Conservation (phyloP, 139 green algal species). For the Ettlia oleoabundans region DNA sequence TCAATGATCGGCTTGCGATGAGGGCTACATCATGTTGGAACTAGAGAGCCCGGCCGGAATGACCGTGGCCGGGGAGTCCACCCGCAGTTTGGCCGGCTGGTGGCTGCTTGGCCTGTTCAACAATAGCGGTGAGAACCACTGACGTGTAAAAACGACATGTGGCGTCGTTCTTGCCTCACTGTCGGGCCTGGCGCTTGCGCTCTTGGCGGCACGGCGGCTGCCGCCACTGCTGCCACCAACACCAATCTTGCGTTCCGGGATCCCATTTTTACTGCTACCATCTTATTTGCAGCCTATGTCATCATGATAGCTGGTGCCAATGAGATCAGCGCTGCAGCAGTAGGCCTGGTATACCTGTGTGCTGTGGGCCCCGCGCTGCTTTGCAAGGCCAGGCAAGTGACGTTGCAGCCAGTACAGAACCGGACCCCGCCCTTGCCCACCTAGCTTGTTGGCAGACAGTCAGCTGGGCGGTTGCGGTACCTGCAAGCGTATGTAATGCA, state of each 20-base stretch:
- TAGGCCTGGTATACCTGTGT: conserved; percentile 68
- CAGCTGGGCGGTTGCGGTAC: too few species aligned
- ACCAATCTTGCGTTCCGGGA: not conserved
- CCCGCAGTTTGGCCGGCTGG: conserved; percentile 38
- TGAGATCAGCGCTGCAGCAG: conserved; percentile 57
- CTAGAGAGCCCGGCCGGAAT: not conserved
- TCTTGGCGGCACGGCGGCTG: not conserved
- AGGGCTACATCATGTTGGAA: not conserved
- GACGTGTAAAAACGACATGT: too few species aligned
- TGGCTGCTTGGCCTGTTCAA: conserved; percentile 63
- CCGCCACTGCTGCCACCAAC: not conserved
- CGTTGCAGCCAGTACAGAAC: not conserved
- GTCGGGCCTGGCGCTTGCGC: too few species aligned
- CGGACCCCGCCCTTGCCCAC: not conserved
- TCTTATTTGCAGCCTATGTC: conserved; percentile 56
- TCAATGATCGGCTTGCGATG: not conserved
- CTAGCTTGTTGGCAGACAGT: too few species aligned
- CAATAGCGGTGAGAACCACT: conserved; percentile 48
- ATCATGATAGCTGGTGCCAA: conserved; percentile 74
- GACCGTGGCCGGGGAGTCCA: not conserved
- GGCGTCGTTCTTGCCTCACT: not conserved
- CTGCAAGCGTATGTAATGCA: too few species aligned
- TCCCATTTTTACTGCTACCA: not conserved
- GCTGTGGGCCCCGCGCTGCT: conserved; percentile 62
- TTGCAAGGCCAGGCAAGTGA: conserved; percentile 58